Base-by-base conservation (phyloP, 2,329 filamentous ascomycete genomes). In the Fusarium ambrosium region DNA sequence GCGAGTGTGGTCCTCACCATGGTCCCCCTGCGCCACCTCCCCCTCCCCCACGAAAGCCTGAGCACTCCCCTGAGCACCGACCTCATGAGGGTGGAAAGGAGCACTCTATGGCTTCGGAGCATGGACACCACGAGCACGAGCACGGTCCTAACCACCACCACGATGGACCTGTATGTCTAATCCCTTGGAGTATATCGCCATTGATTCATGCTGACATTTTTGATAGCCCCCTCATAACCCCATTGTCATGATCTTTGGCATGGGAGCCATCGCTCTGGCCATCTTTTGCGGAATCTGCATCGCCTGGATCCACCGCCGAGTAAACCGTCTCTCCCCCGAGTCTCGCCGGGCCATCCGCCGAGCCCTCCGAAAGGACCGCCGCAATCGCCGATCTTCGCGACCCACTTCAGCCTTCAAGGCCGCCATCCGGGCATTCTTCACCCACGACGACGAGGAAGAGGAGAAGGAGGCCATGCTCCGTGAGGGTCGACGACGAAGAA, bases 371-470 rank as follows among this genome's bases (percentile, higher is more conserved):
- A 75, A 70, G 14, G 76, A 81, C 60, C 80, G 81, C 58, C 78
- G 77, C 5, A 75, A 72, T 24, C 75, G 76, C 9, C 76, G 79
- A 24, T 74, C 73, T 5, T 71, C 65, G 16, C 76, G 77, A n/a
- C 68, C 68, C 16, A 68, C 68, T 13, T 77, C 79, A 5, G 78
- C 80, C 51, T 73, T 77, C 14, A 77, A 78, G 58, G 75, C 77
- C 16, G 74, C 81, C 36, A 78, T 83, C 69, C 64, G 77, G 4
- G 76, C 80, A 34, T 65, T 86, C 22, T 71, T 85, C 43, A 71
- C 77, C 48, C 79, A 81, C 65, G 71, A 72, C 18, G 72, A 71
- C 56, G 68, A 71, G 5, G 72, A 76, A 8, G 78, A 76, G 14
- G 74, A 78, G 66, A 77, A 80, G 61, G 56, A 75, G 45, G 64